Evolutionary conservation across 108 stramenopile species (phyloP).

Genomic region (Skeletonema potamos): DNA sequence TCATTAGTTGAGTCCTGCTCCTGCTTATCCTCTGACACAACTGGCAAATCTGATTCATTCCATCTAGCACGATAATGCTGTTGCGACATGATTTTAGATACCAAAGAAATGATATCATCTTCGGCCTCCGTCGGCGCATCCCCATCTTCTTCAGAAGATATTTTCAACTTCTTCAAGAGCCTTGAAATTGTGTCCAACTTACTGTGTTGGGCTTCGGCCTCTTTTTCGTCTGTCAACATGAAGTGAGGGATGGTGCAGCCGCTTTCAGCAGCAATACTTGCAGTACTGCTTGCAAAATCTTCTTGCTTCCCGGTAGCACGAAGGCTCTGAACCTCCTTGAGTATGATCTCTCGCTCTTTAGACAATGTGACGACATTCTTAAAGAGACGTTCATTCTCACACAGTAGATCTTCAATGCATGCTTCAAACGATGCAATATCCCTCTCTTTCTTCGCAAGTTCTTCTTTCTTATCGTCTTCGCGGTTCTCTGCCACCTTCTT

Average conservation of each 20-base stretch:
- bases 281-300: neutral
- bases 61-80: neutral
- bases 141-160: neutral
- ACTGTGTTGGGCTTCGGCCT: constrained; percentile 12
- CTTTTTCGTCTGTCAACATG: constrained; percentile 14
- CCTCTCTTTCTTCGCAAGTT: constrained; percentile 6
- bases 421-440: constrained; percentile 12
- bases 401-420: constrained; percentile 30
- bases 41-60: neutral
- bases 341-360: constrained; percentile 33
- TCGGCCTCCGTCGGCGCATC: neutral
- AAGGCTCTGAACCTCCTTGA: constrained; percentile 15
- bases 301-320: neutral
- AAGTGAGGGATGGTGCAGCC: neutral
- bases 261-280: neutral
- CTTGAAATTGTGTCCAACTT: neutral
- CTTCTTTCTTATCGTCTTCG: neutral
- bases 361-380: constrained; percentile 13
- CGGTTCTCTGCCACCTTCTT: neutral
- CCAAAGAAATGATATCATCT: constrained; percentile 25
- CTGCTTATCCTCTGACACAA: neutral
- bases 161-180: constrained; percentile 5
- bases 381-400: constrained; percentile 40
- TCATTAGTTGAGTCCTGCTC: neutral
- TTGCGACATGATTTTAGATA: constrained; percentile 16